A percentile compares a stretch with the other conserved stretches of the same genome.
Evolutionary conservation across 2,329 filamentous ascomycete genomes (phyloP).

Genomic region (Arthrobotrys sinensis): DNA sequence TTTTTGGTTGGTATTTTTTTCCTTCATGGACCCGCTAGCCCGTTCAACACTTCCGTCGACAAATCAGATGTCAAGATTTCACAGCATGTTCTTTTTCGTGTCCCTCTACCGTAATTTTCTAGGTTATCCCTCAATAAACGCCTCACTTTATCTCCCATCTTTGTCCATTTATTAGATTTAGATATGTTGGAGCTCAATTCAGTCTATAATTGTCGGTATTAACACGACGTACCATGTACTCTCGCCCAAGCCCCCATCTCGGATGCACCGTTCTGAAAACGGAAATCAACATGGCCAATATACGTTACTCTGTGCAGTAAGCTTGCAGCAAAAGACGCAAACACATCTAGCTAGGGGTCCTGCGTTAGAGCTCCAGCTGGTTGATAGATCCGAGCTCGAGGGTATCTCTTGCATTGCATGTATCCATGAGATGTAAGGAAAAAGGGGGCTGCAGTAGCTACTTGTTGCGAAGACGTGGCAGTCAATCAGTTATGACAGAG

Average conservation of each 20-base stretch:
- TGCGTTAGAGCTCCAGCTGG: conserved; percentile 54
- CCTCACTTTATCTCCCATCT: background rate
- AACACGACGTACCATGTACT: conserved; percentile 20
- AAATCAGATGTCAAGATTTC: conserved; percentile 33
- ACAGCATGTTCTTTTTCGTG: conserved; percentile 20
- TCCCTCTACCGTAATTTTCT: background rate
- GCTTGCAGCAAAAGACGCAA: conserved; percentile 48
- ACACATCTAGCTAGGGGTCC: conserved; percentile 39
- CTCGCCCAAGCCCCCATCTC: conserved; percentile 54
- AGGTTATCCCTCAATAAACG: conserved; percentile 26
- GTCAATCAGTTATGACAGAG: background rate
- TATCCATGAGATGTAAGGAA: conserved; percentile 24
- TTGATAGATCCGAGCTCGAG: conserved; percentile 28
- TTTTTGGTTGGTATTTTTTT: conserved; percentile 31
- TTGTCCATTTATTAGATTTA: background rate
- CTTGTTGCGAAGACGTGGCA: conserved; percentile 52
- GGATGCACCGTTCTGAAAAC: conserved; percentile 59
- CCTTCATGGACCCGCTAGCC: background rate
- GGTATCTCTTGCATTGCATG: conserved; percentile 22
- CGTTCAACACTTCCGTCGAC: conserved; percentile 10
- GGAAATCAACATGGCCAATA: conserved; percentile 37
- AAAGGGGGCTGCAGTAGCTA: conserved; percentile 50
- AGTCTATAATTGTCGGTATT: conserved; percentile 1
- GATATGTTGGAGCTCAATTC: conserved; percentile 3
- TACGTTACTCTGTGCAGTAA: conserved; percentile 43